Conservation (phyloP, 2,329 filamentous ascomycete genomes). For the Penicillium sp. region DNA sequence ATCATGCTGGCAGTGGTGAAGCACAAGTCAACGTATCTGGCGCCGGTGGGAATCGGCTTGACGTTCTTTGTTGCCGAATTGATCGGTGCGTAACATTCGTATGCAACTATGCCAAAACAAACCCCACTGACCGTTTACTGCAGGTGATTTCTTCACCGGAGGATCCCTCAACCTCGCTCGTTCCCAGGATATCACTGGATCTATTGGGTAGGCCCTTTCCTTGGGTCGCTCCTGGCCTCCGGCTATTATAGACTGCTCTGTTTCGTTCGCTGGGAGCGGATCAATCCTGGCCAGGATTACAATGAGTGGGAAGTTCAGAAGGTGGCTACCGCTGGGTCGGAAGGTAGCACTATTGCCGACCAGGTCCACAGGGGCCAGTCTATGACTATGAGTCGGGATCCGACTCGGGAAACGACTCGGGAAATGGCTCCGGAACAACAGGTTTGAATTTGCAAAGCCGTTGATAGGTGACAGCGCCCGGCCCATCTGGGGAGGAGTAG, state of each 20-base stretch:
- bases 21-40: slow-evolving; percentile 67
- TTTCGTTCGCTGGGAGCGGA: slow-evolving; percentile 43
- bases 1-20: slow-evolving; percentile 71
- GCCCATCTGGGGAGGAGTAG: too few species aligned
- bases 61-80: slow-evolving; percentile 62
- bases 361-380: too few species aligned
- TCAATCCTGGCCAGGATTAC: slow-evolving; percentile 57
- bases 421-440: slow-evolving; percentile 3
- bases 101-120: not conserved
- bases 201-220: slow-evolving; percentile 49
- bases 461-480: too few species aligned
- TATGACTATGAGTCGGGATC: too few species aligned
- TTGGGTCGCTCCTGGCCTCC: slow-evolving; percentile 48
- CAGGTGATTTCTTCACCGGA: slow-evolving; percentile 49
- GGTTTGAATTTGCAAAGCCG: not conserved
- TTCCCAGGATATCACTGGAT: slow-evolving; percentile 51
- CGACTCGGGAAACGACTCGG: too few species aligned
- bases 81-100: slow-evolving; percentile 34
- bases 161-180: slow-evolving; percentile 46
- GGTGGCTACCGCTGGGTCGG: slow-evolving; percentile 14
- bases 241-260: slow-evolving; percentile 50
- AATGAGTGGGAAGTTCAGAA: slow-evolving; percentile 32
- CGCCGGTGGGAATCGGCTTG: slow-evolving; percentile 68
- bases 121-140: not conserved
- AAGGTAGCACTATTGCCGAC: slow-evolving; percentile 15